These are phyloP conservation scores for Pilaira anomala DNA, from an alignment of 192 early-diverging fungal species.

Conservation along the genomic window DNA sequence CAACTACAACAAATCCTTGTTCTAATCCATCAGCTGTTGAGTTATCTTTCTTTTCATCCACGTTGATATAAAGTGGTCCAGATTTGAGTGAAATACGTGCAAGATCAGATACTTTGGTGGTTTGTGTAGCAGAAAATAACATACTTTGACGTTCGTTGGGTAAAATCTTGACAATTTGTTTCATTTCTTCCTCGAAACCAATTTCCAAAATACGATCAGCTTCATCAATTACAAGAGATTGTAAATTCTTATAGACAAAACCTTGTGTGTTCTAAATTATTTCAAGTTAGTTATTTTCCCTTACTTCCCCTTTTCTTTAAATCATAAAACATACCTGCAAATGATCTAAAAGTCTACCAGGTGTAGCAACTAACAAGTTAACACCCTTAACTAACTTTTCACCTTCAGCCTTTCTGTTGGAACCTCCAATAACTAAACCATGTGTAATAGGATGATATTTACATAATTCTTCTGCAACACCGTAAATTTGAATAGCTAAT, in stretches of 20 bases:
- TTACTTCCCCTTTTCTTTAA: not conserved
- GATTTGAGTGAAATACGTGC: conserved; percentile 95
- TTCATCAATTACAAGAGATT: conserved; percentile 93
- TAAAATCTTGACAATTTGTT: conserved; percentile 92
- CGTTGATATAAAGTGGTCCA: conserved; percentile 98
- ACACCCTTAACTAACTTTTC: conserved; percentile 96
- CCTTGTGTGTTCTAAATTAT: conserved; percentile 81
- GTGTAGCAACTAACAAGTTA: conserved; percentile 94
- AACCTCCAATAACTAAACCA: conserved; percentile 98
- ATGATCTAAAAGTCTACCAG: conserved; percentile 97
- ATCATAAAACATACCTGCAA: conserved; percentile 78
- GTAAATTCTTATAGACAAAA: conserved; percentile 94
- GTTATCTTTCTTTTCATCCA: conserved; percentile 93
- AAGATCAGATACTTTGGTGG: conserved; percentile 97
- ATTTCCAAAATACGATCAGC: conserved; percentile 98
- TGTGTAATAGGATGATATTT: conserved; percentile 96
- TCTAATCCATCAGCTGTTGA: conserved; percentile 95
- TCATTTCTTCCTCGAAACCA: conserved; percentile 99
- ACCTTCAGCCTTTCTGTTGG: conserved; percentile 94
- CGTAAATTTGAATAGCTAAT: conserved; percentile 97
- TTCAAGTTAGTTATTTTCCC: not conserved
- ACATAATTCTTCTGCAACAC: conserved; percentile 93
- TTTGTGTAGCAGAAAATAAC: conserved; percentile 99
- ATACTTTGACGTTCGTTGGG: conserved; percentile 93
- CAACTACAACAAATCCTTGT: conserved; percentile 96